These are phyloP conservation scores for Pythium pyrilobum DNA, from an alignment of 352 stramenopile genomes.

Conservation along the genomic window DNA sequence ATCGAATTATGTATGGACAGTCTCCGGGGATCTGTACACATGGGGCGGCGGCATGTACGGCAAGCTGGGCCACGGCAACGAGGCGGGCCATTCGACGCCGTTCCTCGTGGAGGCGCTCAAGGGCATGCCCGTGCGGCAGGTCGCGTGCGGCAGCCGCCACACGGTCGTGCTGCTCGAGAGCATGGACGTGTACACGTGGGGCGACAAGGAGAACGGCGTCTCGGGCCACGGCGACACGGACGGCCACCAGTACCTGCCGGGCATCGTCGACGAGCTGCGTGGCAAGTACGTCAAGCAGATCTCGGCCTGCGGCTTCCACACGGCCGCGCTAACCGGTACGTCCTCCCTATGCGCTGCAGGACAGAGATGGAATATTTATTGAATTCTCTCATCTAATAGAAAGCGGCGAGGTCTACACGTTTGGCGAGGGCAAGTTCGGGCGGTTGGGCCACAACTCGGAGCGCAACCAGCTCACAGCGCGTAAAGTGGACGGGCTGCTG, in stretches of 20 bases:
- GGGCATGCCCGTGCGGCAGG: conserved; percentile 84
- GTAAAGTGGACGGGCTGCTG: conserved; percentile 60
- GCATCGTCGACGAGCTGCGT: conserved; percentile 84
- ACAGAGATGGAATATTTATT: background rate
- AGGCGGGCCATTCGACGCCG: conserved; percentile 91
- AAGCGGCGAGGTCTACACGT: conserved; percentile 92
- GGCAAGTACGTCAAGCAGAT: conserved; percentile 88
- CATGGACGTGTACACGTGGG: conserved; percentile 92
- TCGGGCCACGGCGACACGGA: conserved; percentile 93
- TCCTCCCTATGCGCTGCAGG: background rate
- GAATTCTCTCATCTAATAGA: conserved; percentile 24
- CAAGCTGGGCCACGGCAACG: conserved; percentile 91
- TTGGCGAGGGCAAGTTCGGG: conserved; percentile 90
- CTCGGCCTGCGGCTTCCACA: conserved; percentile 86
- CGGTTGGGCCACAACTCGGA: conserved; percentile 83
- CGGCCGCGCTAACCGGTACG: conserved; percentile 61
- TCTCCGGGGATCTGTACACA: conserved; percentile 92
- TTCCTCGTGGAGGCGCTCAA: conserved; percentile 93
- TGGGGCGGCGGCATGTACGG: conserved; percentile 96
- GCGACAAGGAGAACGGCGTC: conserved; percentile 95
- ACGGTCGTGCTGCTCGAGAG: conserved; percentile 90
- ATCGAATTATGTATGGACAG: background rate
- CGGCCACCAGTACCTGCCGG: conserved; percentile 93
- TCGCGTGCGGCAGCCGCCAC: conserved; percentile 93
- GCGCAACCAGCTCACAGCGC: conserved; percentile 69